phyloP scores from a whole-genome alignment of 1,139 yeast species.

The Geotrichum reessii region DNA sequence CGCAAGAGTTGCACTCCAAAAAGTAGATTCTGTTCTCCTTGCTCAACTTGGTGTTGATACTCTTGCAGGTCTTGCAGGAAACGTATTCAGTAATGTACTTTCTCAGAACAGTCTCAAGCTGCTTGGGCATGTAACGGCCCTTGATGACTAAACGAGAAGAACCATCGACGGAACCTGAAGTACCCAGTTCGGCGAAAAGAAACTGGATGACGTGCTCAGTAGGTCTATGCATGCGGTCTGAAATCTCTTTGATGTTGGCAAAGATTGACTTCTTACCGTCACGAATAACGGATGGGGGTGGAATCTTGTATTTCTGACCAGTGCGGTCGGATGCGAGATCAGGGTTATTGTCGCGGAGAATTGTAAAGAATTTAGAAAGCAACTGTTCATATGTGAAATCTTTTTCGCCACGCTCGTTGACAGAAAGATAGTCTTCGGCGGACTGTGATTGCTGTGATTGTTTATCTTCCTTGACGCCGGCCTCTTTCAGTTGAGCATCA shows the following conservation, averaged over 20 bases:
- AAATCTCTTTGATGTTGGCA: conserved; percentile 91
- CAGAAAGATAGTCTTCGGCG: conserved; percentile 27
- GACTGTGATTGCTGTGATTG: conserved; percentile 35
- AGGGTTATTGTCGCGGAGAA: conserved; percentile 89
- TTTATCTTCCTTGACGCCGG: conserved; percentile 62
- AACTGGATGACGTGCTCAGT: conserved; percentile 96
- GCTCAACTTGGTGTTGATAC: conserved; percentile 91
- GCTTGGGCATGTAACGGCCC: conserved; percentile 98
- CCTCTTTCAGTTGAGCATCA: conserved; percentile 84
- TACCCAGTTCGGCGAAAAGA: conserved; percentile 97
- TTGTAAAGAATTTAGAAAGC: conserved; percentile 74
- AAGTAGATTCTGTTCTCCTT: conserved; percentile 97
- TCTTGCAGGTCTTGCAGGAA: conserved; percentile 97
- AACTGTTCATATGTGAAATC: conserved; percentile 75
- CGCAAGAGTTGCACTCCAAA: conserved; percentile 97
- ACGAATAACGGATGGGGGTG: conserved; percentile 95
- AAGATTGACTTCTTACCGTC: conserved; percentile 98
- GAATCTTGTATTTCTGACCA: conserved; percentile 90
- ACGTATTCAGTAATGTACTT: conserved; percentile 96
- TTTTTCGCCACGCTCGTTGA: conserved; percentile 38
- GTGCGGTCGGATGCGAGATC: conserved; percentile 96
- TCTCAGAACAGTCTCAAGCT: conserved; percentile 92
- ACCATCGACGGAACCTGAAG: conserved; percentile 98
- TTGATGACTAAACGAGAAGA: conserved; percentile 92
- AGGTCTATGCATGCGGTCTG: conserved; percentile 90